Evolutionary conservation across 208 protist genomes (phyloP).

Genomic region (Trypanosoma caninum): DNA sequence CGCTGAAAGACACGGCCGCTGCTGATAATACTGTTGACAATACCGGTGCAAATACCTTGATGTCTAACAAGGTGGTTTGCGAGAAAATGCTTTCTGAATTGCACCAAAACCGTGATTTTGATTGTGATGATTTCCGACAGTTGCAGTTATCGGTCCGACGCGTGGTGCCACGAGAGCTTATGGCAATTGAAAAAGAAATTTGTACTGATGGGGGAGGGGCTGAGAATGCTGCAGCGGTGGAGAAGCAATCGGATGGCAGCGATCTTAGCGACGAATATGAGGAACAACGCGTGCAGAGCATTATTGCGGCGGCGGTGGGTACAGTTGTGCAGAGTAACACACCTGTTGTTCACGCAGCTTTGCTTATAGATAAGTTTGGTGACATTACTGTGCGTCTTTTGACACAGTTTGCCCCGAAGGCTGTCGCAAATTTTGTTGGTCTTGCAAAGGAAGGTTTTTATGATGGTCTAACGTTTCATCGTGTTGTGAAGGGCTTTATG

Average conservation of each 20-base stretch:
- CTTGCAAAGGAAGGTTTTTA: constrained; percentile 90
- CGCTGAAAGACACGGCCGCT: not conserved
- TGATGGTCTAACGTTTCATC: constrained; percentile 93
- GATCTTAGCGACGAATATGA: constrained; percentile 14
- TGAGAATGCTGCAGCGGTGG: not conserved
- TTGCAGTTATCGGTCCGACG: constrained; percentile 8
- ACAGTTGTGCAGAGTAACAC: constrained; percentile 15
- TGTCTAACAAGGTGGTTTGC: not conserved
- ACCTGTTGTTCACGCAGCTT: not conserved
- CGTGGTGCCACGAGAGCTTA: not conserved
- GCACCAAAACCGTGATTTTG: constrained; percentile 24
- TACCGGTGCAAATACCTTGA: not conserved
- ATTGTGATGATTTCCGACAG: constrained; percentile 17
- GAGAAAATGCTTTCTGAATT: constrained; percentile 15
- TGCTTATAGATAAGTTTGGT: constrained; percentile 43
- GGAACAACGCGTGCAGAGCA: constrained; percentile 27
- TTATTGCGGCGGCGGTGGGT: constrained; percentile 27
- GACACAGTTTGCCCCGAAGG: constrained; percentile 88
- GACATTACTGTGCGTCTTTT: constrained; percentile 86
- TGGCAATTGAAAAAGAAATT: not conserved
- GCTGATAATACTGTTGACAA: not conserved
- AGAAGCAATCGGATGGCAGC: not conserved
- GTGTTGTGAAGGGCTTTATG: constrained; percentile 93
- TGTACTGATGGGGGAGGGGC: not conserved
- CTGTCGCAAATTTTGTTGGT: constrained; percentile 95